phyloP scores from a whole-genome alignment of 192 early-diverging fungal species.

The Entomortierella beljakovae region DNA sequence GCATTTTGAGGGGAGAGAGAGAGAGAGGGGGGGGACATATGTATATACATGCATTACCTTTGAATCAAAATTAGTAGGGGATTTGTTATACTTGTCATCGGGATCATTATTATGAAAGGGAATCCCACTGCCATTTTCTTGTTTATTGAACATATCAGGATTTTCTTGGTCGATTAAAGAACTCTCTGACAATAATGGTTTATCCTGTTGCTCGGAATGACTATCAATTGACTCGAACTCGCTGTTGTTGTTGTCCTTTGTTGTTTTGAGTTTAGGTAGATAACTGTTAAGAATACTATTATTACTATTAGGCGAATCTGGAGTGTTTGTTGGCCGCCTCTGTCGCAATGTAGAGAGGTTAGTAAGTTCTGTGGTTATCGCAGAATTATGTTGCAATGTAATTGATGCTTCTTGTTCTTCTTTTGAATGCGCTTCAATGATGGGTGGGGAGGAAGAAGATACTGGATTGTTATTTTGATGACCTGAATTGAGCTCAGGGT shows the following conservation, averaged over 20 bases:
- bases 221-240: neutral
- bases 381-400: neutral
- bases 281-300: no score
- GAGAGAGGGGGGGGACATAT: no score
- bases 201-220: neutral
- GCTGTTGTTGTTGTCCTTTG: neutral
- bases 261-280: no score
- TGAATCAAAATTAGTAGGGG: conserved; percentile 3
- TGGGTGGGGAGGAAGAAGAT: neutral
- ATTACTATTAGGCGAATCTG: neutral
- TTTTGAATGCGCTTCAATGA: neutral
- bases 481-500: conserved; percentile 2
- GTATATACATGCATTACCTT: conserved; percentile 8
- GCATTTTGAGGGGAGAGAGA: no score
- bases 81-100: conserved; percentile 45
- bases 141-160: conserved; percentile 19
- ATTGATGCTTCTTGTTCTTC: no score
- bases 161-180: neutral
- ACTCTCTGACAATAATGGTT: conserved; percentile 1
- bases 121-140: conserved; percentile 10
- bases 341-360: conserved; percentile 8
- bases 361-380: neutral
- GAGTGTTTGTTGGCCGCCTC: neutral
- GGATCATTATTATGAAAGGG: conserved; percentile 13
- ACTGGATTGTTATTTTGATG: neutral